phyloP scores from a whole-genome alignment of 2,329 filamentous ascomycete species.

The Ceratocystis colombiana region DNA sequence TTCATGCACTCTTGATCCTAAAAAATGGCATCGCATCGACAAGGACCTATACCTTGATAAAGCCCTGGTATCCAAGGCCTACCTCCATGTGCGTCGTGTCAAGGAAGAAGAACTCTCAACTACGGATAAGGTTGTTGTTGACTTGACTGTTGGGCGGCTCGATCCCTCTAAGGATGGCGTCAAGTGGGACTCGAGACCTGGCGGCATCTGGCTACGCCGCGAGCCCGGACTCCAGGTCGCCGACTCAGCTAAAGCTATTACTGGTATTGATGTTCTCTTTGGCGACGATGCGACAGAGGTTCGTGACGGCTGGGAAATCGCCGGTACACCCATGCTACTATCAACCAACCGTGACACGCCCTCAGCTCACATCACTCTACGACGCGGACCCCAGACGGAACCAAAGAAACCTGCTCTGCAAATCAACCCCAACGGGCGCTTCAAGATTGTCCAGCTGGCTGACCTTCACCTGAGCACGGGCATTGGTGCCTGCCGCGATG shows the following conservation, averaged over 20 bases:
- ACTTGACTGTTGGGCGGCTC: conserved; percentile 62
- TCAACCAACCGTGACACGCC: conserved; percentile 51
- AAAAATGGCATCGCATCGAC: conserved; percentile 69
- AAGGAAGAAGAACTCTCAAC: conserved; percentile 70
- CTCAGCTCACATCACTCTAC: conserved; percentile 66
- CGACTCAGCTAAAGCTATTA: conserved; percentile 65
- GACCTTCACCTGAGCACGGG: conserved; percentile 91
- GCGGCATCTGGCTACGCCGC: conserved; percentile 73
- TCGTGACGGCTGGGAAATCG: conserved; percentile 71
- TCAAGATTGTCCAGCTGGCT: conserved; percentile 95
- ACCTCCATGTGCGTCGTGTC: conserved; percentile 71
- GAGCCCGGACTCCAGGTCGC: conserved; percentile 61
- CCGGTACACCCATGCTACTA: conserved; percentile 62
- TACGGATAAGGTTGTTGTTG: conserved; percentile 69
- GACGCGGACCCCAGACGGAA: conserved; percentile 46
- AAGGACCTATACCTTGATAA: conserved; percentile 78
- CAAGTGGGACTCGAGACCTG: conserved; percentile 67
- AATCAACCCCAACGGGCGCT: conserved; percentile 79
- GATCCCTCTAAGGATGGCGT: conserved; percentile 47
- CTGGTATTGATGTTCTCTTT: conserved; percentile 76
- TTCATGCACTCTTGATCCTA: conserved; percentile 61
- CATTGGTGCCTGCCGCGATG: conserved; percentile 72
- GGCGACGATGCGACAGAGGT: conserved; percentile 87
- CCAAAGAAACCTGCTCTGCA: conserved; percentile 59
- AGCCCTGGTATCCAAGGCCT: conserved; percentile 65